Conservation (phyloP, 805 yeast species). For the Wickerhamomyces canadensis region DNA sequence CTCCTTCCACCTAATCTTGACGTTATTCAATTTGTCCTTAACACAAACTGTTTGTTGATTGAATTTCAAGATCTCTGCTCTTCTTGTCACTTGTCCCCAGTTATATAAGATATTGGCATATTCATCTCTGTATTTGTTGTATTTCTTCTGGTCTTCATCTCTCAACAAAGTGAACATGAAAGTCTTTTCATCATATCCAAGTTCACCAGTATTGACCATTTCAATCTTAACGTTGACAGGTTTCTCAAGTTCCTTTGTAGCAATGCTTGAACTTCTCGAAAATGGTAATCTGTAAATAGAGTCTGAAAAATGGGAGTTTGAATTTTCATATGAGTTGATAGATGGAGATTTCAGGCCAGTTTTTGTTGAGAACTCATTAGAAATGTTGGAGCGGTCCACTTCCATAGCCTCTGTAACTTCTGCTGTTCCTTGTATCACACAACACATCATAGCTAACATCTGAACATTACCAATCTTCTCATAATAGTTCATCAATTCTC, state of each 20-base stretch:
- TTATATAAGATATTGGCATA: conserved; percentile 72
- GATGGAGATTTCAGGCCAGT: neutral
- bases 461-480: conserved; percentile 66
- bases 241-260: conserved; percentile 11
- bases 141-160: conserved; percentile 25
- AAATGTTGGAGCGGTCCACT: neutral
- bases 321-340: conserved; percentile 6
- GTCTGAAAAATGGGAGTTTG: conserved; percentile 19
- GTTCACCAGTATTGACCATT: conserved; percentile 34
- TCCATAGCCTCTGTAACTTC: conserved; percentile 1
- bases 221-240: conserved; percentile 35
- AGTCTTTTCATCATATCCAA: conserved; percentile 30
- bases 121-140: conserved; percentile 46
- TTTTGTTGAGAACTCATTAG: neutral
- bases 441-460: conserved; percentile 85
- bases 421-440: conserved; percentile 40
- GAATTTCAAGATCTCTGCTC: conserved; percentile 74
- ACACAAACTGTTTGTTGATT: conserved; percentile 33
- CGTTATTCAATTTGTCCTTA: conserved; percentile 27
- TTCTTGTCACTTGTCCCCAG: conserved; percentile 81
- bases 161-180: conserved; percentile 32
- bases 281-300: conserved; percentile 17
- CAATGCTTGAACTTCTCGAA: conserved; percentile 23
- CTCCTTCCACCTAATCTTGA: conserved; percentile 30
- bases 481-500: conserved; percentile 56